These are phyloP conservation scores for Phytophthora quininea DNA, from an alignment of 352 stramenopile genomes.

Conservation along the genomic window DNA sequence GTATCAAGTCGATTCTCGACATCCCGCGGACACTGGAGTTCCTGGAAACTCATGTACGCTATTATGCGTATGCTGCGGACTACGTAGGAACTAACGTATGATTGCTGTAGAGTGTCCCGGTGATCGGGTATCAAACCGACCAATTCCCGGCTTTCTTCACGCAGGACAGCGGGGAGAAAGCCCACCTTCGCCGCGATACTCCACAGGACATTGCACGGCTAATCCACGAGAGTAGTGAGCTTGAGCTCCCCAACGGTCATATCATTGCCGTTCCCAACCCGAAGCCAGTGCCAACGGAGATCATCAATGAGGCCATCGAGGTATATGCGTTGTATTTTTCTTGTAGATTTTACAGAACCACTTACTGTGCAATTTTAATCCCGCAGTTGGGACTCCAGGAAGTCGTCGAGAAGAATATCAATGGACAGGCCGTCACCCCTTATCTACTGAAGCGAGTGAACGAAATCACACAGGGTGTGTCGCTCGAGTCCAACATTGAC, in stretches of 20 bases:
- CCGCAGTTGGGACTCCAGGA: slow-evolving; percentile 79
- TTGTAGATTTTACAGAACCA: neutral
- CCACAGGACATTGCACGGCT: slow-evolving; percentile 86
- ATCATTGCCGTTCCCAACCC: slow-evolving; percentile 91
- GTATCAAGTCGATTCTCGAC: slow-evolving; percentile 99
- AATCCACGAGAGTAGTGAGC: slow-evolving; percentile 77
- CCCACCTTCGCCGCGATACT: slow-evolving; percentile 87
- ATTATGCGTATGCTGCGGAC: neutral
- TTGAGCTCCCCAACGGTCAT: slow-evolving; percentile 88
- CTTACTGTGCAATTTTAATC: slow-evolving; percentile 1
- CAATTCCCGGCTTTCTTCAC: slow-evolving; percentile 99
- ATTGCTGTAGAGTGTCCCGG: slow-evolving; percentile 89
- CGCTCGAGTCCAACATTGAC: slow-evolving; percentile 95
- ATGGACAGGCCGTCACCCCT: slow-evolving; percentile 95
- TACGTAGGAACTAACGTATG: neutral
- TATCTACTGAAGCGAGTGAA: slow-evolving; percentile 90
- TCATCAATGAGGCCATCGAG: slow-evolving; percentile 93
- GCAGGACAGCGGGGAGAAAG: slow-evolving; percentile 86
- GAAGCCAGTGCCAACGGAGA: slow-evolving; percentile 76
- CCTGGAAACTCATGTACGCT: slow-evolving; percentile 92
- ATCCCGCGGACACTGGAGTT: slow-evolving; percentile 96
- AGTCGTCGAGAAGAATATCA: slow-evolving; percentile 83
- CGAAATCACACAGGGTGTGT: slow-evolving; percentile 93
- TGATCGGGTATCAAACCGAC: slow-evolving; percentile 91
- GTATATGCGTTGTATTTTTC: slow-evolving; percentile 23